Evolutionary conservation across 129 eudicot genomes (phyloP), one percentile per base, ranked within the genome.

Genomic region (Solidago caesia): DNA sequence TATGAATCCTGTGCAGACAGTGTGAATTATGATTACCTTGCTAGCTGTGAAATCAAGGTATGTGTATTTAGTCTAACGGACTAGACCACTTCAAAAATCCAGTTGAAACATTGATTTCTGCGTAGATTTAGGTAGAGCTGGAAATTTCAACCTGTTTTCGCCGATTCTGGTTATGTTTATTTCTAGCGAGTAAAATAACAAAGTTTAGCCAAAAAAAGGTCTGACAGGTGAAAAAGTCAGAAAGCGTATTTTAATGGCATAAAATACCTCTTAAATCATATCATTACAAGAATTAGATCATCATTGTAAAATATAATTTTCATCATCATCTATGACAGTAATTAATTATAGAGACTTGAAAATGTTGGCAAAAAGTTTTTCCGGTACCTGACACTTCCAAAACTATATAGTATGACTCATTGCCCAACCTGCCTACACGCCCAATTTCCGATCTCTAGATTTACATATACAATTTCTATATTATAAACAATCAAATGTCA

Each of bases 11-110:
- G 84, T 49, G 78, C 90, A 0, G 97, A 87, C 12, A 87, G 80
- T 80, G 82, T 91, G 63, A 88, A 87, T 72, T 88, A 87, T 68
- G 86, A 85, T 61, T 87, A 74, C 78, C 88, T 94, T 72, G 86
- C 90, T 42, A 88, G 82, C 87, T 94, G 99, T 79, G 96, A 94
- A 82, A 64, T 94, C 77, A 94, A 94, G 99, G 99, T 94, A 79
- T 39, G 41, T 5, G n/a, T 67, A 47, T 27, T 73, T 75, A 4
- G 49, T 64, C 49, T 64, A 72, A 72, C 11, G 42, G 44, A 25
- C 16, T 14, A 25, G 5, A 45, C 11, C 33, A 26, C 72, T 52
- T 64, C 33, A 45, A 60, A 43, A 43, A 53, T 62, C 59, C 29
- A 68, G 43, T 45, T 57, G 60, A 56, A 59, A 45, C 73, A 57